Evolutionary conservation across 768 basidiomycete species (phyloP), one percentile per base, ranked within the genome.

Genomic region (Aureoboletus auriporus): DNA sequence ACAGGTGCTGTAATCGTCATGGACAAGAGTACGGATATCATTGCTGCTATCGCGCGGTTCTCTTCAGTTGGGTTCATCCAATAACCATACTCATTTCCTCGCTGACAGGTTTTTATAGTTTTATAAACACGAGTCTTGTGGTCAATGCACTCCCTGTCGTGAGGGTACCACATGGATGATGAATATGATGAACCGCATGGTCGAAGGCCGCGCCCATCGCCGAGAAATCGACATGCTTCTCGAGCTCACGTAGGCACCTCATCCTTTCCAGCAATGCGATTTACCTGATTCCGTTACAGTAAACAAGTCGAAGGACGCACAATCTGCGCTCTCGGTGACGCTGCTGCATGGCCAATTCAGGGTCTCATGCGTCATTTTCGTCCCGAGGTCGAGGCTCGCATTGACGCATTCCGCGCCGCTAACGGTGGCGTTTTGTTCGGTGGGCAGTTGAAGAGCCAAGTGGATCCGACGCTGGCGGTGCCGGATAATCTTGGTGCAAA

Each of bases 161-260:
- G 89, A 93, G 62, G 93, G 93, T 33, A 98, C 95, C 2, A 96
- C 93, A 0, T 98, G 95, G 95, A 92, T 99, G 89, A 91, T 88
- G 82, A 95, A 97, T 71, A 97, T 98, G 93, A 99, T 99, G 95
- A 80, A 92, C 66, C 85, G 95, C 40, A 82, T 99, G 76, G 91
- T 89, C 14, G 88, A 90, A 62, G 95, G 95, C 3, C 80, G 94
- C 10, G 90, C 86, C 0, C 90, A 94, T 61, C 77, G 78, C 55
- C 84, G 95, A 50, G 95, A 99, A 73, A 97, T 99, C 50, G 95
- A 98, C 68, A 97, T 97, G 95, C 76, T 99, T 11, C 80, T 94
- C 27, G 95, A 98, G 69, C 68, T 97, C 38, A 97, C 93, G 89
- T 91, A 60, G 40, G 48, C 80, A 74, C 17, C 16, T 50, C 39